Percentiles rank a stretch among this genome's conserved stretches.
Evolutionary conservation across 2,329 filamentous ascomycete genomes (phyloP).

Genomic region (Alternaria triticimaculans): DNA sequence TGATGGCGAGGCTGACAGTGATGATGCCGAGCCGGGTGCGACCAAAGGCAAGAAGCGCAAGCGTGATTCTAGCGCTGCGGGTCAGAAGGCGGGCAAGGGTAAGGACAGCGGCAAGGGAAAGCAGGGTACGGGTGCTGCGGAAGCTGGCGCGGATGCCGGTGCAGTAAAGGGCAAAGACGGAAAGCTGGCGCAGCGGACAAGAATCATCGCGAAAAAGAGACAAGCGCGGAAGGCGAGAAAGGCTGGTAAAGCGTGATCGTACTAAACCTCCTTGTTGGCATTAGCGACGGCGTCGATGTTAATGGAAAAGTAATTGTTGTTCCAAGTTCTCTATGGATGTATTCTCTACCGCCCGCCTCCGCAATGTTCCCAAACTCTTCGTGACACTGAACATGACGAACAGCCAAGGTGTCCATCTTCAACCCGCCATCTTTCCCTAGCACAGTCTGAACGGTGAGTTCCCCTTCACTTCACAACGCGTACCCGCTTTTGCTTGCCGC

Average conservation of each 20-base stretch:
- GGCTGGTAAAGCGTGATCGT: conserved; percentile 57
- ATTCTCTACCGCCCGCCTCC: neutral
- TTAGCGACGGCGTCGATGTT: conserved; percentile 20
- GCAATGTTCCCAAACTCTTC: neutral
- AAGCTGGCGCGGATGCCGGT: conserved; percentile 14
- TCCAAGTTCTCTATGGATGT: neutral
- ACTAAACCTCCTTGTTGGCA: conserved; percentile 10
- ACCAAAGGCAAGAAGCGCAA: conserved; percentile 49
- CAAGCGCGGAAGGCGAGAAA: conserved; percentile 70
- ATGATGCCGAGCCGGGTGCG: conserved; percentile 14
- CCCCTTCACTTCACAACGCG: neutral
- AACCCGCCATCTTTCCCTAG: neutral
- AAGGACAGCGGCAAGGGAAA: conserved; percentile 19
- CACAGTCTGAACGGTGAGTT: neutral
- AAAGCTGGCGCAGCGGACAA: conserved; percentile 68
- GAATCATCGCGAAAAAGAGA: conserved; percentile 85
- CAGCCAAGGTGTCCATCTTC: neutral
- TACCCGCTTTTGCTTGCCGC: neutral
- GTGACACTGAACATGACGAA: neutral
- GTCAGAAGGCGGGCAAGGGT: conserved; percentile 14
- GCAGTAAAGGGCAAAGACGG: conserved; percentile 45
- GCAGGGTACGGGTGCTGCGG: conserved; percentile 29
- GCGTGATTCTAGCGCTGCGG: conserved; percentile 34
- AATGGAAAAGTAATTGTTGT: neutral
- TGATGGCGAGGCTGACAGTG: conserved; percentile 18